Conservation (phyloP, 2,329 filamentous ascomycete species). For the Trichoderma brevicompactum region DNA sequence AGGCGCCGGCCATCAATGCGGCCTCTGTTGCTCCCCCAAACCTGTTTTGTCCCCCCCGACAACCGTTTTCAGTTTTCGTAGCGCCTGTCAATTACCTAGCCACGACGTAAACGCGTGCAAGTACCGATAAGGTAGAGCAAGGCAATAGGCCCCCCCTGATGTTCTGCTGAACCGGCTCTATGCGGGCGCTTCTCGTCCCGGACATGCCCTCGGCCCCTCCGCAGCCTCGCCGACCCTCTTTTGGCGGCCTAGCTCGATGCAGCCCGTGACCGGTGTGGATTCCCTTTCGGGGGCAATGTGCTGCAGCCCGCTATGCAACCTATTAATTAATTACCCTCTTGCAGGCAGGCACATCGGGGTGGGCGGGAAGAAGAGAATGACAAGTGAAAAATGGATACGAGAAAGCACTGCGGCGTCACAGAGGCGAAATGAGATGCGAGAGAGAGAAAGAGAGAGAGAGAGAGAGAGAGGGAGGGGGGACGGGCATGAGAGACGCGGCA, state of each 20-base stretch:
- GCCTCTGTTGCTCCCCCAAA: not conserved
- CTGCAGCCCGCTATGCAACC: conserved; percentile 15
- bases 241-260: not conserved
- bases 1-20: no score
- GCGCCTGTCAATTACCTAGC: not conserved
- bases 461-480: not conserved
- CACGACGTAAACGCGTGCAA: conserved; percentile 1
- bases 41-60: not conserved
- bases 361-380: no score
- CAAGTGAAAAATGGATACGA: conserved; percentile 2
- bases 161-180: not conserved
- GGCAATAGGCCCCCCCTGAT: not conserved
- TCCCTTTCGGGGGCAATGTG: not conserved
- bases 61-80: not conserved
- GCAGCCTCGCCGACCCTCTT: not conserved
- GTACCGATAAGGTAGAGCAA: conserved; percentile 5
- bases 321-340: not conserved
- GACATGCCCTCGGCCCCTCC: not conserved
- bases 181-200: not conserved
- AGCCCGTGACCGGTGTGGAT: conserved; percentile 18
- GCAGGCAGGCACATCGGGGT: not conserved
- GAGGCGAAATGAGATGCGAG: conserved; percentile 9
- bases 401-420: conserved; percentile 7
- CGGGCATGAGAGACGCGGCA: not conserved
- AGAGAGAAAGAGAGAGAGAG: not conserved